phyloP scores from a whole-genome alignment of 169 alveolate species.

The Eimeria maxima region DNA sequence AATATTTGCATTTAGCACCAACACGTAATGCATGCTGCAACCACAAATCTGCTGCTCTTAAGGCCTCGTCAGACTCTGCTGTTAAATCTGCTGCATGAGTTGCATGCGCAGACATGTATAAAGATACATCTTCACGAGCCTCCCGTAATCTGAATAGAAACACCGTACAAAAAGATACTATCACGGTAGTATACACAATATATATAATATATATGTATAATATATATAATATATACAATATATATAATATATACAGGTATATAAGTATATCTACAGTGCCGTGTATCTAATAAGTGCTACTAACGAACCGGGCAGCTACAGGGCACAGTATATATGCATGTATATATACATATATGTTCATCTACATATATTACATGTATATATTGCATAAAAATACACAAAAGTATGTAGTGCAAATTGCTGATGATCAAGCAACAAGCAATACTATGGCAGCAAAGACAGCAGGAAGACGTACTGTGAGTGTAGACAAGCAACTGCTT shows the following conservation, averaged over 20 bases:
- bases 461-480: slow-evolving; percentile 46
- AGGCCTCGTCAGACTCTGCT: slow-evolving; percentile 59
- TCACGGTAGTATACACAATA: too few relatives aligned
- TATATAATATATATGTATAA: background rate
- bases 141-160: slow-evolving; percentile 12
- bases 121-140: slow-evolving; percentile 66
- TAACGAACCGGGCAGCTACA: background rate
- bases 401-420: too few relatives aligned
- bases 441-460: background rate
- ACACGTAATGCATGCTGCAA: slow-evolving; percentile 35
- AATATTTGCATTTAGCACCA: slow-evolving; percentile 29
- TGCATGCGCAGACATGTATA: slow-evolving; percentile 67
- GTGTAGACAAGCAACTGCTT: slow-evolving; percentile 77
- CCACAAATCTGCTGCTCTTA: slow-evolving; percentile 63
- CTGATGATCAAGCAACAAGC: background rate
- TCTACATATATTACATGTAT: too few relatives aligned
- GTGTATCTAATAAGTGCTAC: background rate
- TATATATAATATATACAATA: background rate
- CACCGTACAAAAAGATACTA: background rate
- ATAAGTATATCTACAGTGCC: background rate
- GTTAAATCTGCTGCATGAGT: slow-evolving; percentile 72
- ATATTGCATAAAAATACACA: background rate
- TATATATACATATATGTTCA: background rate
- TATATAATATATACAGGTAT: background rate
- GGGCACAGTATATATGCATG: background rate